Evolutionary conservation across 306 rosid species (phyloP), one percentile per base, ranked within the genome.

Genomic region (Quercus engelmannii): DNA sequence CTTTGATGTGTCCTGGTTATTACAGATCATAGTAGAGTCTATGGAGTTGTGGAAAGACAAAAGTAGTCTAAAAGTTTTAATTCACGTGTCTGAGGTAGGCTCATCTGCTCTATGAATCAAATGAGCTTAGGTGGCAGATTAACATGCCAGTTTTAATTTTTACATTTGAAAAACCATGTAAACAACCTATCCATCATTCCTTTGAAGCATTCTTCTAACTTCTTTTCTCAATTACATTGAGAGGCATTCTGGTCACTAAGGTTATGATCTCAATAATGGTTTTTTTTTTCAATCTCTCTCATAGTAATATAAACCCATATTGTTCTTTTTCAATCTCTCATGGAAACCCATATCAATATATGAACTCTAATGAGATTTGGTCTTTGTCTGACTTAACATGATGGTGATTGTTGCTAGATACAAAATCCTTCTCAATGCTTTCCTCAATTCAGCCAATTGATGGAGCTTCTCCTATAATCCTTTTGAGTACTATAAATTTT

Each of bases 1-100:
- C 59, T 73, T 11, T 58, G 62, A 76, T 78, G 75, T 78, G 30
- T 72, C 74, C 57, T 73, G 55, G 69, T 78, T 77, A 73, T 74
- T 55, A 68, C 10, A 58, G 43, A 58, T 69, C 55, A n/a, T 30
- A 46, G 77, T 77, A 31, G 51, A 26, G 38, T n/a, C 12, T 55
- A 25, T 49, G 54, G 15, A 12, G 54, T 49, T 49, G 15, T 49
- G 54, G 17, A 49, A 12, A 49, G 14, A 49, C 15, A 49, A 49
- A 49, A 49, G 54, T 3, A 49, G 54, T 13, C 54, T 49, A 49
- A 49, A 12, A 12, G 14, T 41, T 41, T 41, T 41, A 41, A 41
- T 7, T 41, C 46, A 41, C 46, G 8, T 13, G 17, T 49, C 54
- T 10, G 54, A 49, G 54, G 54, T 49, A 49, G 54, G 54, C 54